These are phyloP conservation scores for Asterophora lycoperdoides DNA, from an alignment of 768 basidiomycete genomes.

Conservation along the genomic window DNA sequence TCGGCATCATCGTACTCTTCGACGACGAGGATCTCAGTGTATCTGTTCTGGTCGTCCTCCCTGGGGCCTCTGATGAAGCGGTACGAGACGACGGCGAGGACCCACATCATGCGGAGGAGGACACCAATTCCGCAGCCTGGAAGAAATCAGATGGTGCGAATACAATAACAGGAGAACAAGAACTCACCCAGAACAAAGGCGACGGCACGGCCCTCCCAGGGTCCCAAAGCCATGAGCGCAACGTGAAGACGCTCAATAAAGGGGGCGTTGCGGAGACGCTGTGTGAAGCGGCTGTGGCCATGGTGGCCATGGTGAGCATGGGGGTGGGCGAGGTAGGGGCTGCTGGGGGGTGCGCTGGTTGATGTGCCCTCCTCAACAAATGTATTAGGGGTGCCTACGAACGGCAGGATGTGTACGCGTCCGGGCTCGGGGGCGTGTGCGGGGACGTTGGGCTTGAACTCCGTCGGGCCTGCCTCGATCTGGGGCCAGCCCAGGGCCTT, in stretches of 20 bases:
- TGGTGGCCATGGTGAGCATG: conserved; percentile 23
- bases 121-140: conserved; percentile 83
- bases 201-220: conserved; percentile 80
- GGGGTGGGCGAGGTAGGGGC: conserved; percentile 17
- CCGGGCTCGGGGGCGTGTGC: conserved; percentile 5
- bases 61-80: conserved; percentile 49
- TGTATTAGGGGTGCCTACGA: conserved; percentile 25
- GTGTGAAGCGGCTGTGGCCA: conserved; percentile 22
- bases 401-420: conserved; percentile 32
- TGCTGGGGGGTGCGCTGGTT: conserved; percentile 3
- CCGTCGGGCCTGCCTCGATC: conserved; percentile 29
- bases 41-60: conserved; percentile 34
- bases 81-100: conserved; percentile 56
- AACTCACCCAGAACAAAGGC: conserved; percentile 72
- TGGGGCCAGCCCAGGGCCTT: conserved; percentile 50
- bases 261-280: conserved; percentile 26
- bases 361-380: conserved; percentile 10
- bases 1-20: conserved; percentile 47
- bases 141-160: neutral
- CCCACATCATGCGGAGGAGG: conserved; percentile 76
- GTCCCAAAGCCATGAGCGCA: conserved; percentile 66
- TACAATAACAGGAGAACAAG: neutral
- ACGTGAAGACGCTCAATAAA: conserved; percentile 60
- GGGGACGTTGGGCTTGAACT: neutral
- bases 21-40: conserved; percentile 33